These are phyloP conservation scores for Trifolium fragiferum DNA, from an alignment of 306 rosid species.

Conservation along the genomic window DNA sequence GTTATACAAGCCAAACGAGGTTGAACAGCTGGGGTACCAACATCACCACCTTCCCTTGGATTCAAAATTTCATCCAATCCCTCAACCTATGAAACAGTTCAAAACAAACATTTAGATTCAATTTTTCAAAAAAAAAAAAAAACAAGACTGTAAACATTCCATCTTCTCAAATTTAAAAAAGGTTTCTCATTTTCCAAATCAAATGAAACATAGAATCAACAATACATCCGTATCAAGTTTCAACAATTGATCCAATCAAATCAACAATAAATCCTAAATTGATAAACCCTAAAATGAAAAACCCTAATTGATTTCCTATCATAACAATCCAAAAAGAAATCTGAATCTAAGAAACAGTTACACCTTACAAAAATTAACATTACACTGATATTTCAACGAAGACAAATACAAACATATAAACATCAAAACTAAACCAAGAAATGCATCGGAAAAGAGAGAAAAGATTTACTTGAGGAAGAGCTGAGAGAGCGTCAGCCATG, in stretches of 20 bases:
- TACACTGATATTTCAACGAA: background rate
- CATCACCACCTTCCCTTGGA: constrained; percentile 41
- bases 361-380: background rate
- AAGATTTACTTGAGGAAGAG: constrained; percentile 59
- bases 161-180: background rate
- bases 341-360: background rate
- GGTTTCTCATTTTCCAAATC: background rate
- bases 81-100: constrained; percentile 64
- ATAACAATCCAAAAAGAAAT: background rate
- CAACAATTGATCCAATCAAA: background rate
- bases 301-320: background rate
- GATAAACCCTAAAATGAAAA: background rate
- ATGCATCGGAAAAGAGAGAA: too few relatives aligned
- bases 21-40: constrained; percentile 44
- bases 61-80: constrained; percentile 72
- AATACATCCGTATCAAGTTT: background rate
- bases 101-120: background rate
- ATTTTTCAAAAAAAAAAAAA: background rate
- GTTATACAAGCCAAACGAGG: constrained; percentile 54
- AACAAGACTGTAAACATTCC: background rate
- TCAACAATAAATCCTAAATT: too few relatives aligned
- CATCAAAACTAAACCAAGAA: background rate
- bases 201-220: background rate
- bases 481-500: constrained; percentile 80
- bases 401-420: background rate